Evolutionary conservation across 139 green algal species (phyloP).

Genomic region (Asterochloris erici): DNA sequence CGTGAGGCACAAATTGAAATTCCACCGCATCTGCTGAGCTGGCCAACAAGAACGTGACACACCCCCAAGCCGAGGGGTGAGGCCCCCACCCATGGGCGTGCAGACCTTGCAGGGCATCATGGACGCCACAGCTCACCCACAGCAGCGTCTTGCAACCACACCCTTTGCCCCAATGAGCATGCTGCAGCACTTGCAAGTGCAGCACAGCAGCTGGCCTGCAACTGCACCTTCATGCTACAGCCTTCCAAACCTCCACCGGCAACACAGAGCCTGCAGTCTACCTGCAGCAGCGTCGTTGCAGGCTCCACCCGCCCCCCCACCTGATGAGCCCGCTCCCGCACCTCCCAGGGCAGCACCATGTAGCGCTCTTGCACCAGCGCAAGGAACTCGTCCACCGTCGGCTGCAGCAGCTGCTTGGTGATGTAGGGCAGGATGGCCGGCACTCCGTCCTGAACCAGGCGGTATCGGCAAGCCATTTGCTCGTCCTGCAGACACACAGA

Average conservation of each 20-base stretch:
- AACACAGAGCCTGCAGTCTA: neutral
- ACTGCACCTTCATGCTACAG: neutral
- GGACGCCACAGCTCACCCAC: too few species aligned
- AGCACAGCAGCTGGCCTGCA: neutral
- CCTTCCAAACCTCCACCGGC: too few species aligned
- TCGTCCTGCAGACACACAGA: constrained; percentile 33
- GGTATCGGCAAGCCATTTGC: constrained; percentile 67
- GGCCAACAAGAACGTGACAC: too few species aligned
- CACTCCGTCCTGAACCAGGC: constrained; percentile 85
- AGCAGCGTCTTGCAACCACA: too few species aligned
- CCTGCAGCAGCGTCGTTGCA: constrained; percentile 1
- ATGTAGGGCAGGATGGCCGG: constrained; percentile 75
- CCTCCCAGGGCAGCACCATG: constrained; percentile 30
- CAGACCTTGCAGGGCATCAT: too few species aligned
- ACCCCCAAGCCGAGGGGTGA: too few species aligned
- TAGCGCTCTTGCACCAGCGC: constrained; percentile 46
- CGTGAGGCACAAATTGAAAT: too few species aligned
- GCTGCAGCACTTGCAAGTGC: neutral
- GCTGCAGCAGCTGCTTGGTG: constrained; percentile 59
- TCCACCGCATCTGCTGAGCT: too few species aligned
- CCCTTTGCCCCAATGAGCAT: neutral
- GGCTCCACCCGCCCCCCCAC: neutral
- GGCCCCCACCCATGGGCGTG: too few species aligned
- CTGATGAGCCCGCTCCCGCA: neutral
- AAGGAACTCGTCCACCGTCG: constrained; percentile 52